Evolutionary conservation across 2,329 filamentous ascomycete genomes (phyloP).

Genomic region (Pyrenophora graminea): DNA sequence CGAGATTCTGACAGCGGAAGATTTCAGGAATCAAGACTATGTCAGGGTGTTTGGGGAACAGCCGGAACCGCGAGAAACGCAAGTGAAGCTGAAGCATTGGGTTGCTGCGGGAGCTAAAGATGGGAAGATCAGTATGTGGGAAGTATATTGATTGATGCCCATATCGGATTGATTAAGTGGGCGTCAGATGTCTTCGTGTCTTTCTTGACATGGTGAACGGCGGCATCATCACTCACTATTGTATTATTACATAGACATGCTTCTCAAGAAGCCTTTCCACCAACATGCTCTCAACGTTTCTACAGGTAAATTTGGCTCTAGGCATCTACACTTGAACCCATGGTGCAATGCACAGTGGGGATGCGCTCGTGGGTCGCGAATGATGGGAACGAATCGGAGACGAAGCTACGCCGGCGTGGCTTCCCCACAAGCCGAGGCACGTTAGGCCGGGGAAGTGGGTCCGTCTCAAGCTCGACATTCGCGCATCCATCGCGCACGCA

Average conservation of each 20-base stretch:
- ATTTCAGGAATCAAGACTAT: neutral
- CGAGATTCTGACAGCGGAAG: slow-evolving; percentile 36
- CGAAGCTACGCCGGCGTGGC: slow-evolving; percentile 10
- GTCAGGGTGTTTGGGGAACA: neutral
- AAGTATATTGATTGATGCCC: slow-evolving; percentile 66
- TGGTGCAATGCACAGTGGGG: neutral
- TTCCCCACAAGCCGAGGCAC: slow-evolving; percentile 28
- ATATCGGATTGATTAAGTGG: too few species aligned
- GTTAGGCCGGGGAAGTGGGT: slow-evolving; percentile 19
- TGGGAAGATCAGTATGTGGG: slow-evolving; percentile 93
- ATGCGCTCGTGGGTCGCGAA: too few species aligned
- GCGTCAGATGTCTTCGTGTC: neutral
- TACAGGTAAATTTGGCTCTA: too few species aligned
- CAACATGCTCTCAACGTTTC: too few species aligned
- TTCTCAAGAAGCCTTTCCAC: too few species aligned
- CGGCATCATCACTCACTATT: too few species aligned
- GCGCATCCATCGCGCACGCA: slow-evolving; percentile 7
- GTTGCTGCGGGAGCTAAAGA: slow-evolving; percentile 89
- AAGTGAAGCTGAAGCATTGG: slow-evolving; percentile 77
- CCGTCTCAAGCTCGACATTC: slow-evolving; percentile 6
- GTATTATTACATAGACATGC: neutral
- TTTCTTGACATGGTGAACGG: neutral
- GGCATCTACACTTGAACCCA: too few species aligned
- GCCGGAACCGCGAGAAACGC: slow-evolving; percentile 50
- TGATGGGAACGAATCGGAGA: slow-evolving; percentile 9